These are phyloP conservation scores for Fusarium lateritium DNA, from an alignment of 2,329 filamentous ascomycete species.

Conservation along the genomic window DNA sequence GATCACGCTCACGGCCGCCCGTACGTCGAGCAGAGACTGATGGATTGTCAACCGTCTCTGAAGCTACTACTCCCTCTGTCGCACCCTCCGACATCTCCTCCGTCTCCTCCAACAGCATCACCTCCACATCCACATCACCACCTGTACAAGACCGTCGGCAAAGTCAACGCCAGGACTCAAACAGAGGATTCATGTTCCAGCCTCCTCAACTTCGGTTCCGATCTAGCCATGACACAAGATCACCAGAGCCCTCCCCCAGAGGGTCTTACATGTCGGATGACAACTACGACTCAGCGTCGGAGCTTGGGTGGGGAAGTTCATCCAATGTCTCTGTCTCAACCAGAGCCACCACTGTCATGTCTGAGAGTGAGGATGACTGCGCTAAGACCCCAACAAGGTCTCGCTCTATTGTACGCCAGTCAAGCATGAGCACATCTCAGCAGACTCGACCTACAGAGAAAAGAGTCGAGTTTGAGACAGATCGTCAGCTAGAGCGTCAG, in stretches of 20 bases:
- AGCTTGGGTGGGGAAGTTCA: constrained; percentile 42
- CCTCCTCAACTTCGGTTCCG: constrained; percentile 48
- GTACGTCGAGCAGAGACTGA: constrained; percentile 40
- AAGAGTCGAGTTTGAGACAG: constrained; percentile 35
- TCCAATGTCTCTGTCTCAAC: constrained; percentile 45
- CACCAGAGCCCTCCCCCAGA: constrained; percentile 45
- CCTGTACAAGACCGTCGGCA: constrained; percentile 6
- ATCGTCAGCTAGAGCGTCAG: constrained; percentile 36
- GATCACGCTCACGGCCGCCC: constrained; percentile 43
- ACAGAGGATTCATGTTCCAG: constrained; percentile 43
- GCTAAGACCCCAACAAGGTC: constrained; percentile 42
- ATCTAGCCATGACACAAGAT: constrained; percentile 35
- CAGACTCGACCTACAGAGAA: constrained; percentile 39
- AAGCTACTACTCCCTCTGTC: constrained; percentile 37
- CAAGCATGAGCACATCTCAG: constrained; percentile 32
- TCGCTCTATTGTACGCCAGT: constrained; percentile 38
- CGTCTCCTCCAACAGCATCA: constrained; percentile 11
- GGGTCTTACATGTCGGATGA: constrained; percentile 45
- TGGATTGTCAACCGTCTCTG: constrained; percentile 47
- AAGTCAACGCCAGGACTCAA: constrained; percentile 21
- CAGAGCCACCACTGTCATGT: constrained; percentile 42
- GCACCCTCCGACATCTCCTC: constrained; percentile 25
- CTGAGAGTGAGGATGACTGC: constrained; percentile 45
- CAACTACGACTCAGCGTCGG: constrained; percentile 47
- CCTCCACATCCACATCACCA: constrained; percentile 20